A percentile compares a stretch with the other conserved stretches of the same genome.
Conservation (phyloP, 768 basidiomycete genomes). For the Suillus bovinus region DNA sequence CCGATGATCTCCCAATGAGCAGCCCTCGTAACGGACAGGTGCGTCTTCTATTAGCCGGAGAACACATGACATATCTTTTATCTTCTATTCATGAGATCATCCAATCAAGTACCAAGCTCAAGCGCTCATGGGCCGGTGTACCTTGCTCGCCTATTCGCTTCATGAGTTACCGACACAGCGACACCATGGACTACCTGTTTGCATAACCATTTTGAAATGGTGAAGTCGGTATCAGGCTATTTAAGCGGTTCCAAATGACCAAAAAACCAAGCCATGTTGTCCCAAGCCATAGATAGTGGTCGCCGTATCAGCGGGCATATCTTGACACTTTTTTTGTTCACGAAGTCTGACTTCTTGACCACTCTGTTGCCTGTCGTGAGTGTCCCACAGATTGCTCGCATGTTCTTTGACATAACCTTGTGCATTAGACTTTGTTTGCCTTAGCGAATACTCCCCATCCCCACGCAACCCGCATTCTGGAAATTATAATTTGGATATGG, state of each 20-base stretch:
- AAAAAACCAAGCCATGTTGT: not conserved
- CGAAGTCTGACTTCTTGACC: conserved; percentile 11
- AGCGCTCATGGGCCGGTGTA: not conserved
- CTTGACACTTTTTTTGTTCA: conserved; percentile 10
- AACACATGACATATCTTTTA: too few relatives aligned
- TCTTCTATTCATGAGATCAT: not conserved
- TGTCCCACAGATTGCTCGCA: not conserved
- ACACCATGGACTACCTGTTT: not conserved
- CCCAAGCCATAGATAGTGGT: conserved; percentile 1
- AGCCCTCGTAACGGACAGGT: too few relatives aligned
- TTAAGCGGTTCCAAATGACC: not conserved
- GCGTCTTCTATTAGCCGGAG: too few relatives aligned
- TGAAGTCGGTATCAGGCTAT: not conserved
- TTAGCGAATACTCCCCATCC: conserved; percentile 21
- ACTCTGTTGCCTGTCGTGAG: conserved; percentile 11
- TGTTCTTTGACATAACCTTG: not conserved
- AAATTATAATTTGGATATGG: conserved; percentile 39
- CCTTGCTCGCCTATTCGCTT: not conserved
- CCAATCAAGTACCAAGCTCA: too few relatives aligned
- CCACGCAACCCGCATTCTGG: conserved; percentile 10
- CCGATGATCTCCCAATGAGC: not conserved
- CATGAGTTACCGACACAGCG: not conserved
- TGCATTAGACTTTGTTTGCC: conserved; percentile 26
- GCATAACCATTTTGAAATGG: not conserved
- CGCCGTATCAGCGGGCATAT: conserved; percentile 13